Base-by-base conservation (phyloP, 371 early-diverging fungal genomes). In the Capniomyces stellatus region DNA sequence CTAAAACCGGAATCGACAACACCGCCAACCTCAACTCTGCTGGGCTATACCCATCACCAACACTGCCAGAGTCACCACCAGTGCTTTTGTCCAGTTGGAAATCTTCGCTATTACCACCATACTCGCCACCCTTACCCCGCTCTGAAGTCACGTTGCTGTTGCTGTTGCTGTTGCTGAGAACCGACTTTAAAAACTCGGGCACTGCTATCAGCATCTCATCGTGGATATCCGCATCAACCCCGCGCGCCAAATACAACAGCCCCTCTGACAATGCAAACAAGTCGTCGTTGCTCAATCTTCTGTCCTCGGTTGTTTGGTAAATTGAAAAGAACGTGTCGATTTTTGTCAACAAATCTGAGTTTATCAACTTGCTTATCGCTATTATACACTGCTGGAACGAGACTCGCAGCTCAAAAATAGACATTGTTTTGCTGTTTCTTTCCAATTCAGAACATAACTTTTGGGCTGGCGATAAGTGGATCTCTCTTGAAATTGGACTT, bases 231-330 rank as follows among this genome's bases (percentile, higher is more conserved):
- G 15, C 29, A 46, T 46, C 18, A 18, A 28, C 46, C 10, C 62
- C 62, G 29, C 63, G 62, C 22, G 60, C 58, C n/a, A 67, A 59
- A 48, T 67, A 67, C 55, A 93, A 67, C 12, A 95, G 62, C 39
- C 85, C 80, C 63, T 95, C 95, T 1, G 90, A 88, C 44, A 92
- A 66, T 46, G 83, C 81, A 49, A 92, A 68, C n/a, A 90, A 70
- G 57, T 92, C 91, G 39, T 92, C 83, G 30, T 83, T 78, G 51
- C 67, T 76, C 27, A 95, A 64, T 25, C 66, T 69, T 1, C 79
- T 81, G 56, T 88, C 82, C 48, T 73, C 64, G 60, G 87, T 79
- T 10, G 67, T 57, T 58, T 92, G 90, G 57, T 91, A 91, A 54
- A 90, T 63, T 12, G 79, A 71, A 59, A 91, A 93, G 56, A 95